Conservation (phyloP, 192 early-diverging fungal species). For the Gamsiella multidivaricata region DNA sequence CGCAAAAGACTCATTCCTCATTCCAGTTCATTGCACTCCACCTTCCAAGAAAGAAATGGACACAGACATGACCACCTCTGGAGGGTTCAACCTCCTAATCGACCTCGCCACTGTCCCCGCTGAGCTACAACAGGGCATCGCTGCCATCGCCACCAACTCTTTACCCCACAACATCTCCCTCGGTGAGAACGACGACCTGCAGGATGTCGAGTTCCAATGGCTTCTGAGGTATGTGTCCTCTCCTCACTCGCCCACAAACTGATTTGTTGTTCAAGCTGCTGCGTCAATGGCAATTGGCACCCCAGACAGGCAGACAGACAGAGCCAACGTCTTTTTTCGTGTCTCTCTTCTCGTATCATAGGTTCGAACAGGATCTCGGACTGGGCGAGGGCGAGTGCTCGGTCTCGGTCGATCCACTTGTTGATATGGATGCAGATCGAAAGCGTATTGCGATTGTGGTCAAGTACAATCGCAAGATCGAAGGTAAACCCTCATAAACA, state of each 20-base stretch:
- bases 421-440: slow-evolving; percentile 43
- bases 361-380: slow-evolving; percentile 39
- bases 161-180: slow-evolving; percentile 44
- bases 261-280: neutral
- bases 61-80: slow-evolving; percentile 52
- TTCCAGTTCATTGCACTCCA: neutral
- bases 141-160: slow-evolving; percentile 28
- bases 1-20: neutral
- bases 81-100: slow-evolving; percentile 42
- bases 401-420: slow-evolving; percentile 23
- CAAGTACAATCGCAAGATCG: slow-evolving; percentile 72
- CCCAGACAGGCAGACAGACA: too few relatives aligned
- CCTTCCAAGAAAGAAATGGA: neutral
- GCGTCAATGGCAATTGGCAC: too few relatives aligned
- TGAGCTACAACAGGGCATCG: slow-evolving; percentile 39
- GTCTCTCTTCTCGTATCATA: slow-evolving; percentile 1
- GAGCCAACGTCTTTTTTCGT: too few relatives aligned
- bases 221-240: slow-evolving; percentile 23
- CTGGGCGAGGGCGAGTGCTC: slow-evolving; percentile 40
- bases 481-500: too few relatives aligned
- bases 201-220: slow-evolving; percentile 54
- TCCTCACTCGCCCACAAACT: neutral
- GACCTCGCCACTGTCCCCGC: slow-evolving; percentile 44
- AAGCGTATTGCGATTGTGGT: slow-evolving; percentile 58
- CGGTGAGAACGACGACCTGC: slow-evolving; percentile 31